Evolutionary conservation across 2,329 filamentous ascomycete species (phyloP), one percentile per base, ranked within the genome.

Genomic region (Cytospora piceae): DNA sequence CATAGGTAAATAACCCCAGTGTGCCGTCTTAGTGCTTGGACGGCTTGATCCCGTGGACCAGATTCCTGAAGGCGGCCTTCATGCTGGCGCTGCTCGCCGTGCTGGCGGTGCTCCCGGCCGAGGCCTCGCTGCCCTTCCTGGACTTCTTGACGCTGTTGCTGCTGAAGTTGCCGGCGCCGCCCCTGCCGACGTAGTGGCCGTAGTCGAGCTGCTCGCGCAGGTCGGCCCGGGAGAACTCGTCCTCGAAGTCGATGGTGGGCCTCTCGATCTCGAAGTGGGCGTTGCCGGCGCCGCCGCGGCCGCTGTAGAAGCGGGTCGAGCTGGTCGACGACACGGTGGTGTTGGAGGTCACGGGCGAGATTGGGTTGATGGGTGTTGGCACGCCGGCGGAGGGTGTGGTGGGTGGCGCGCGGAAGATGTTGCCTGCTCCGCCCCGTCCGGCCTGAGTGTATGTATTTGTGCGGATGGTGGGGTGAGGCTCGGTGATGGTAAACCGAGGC

Each of bases 281-380:
- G 78, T 90, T 91, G 72, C 88, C 88, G 2, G 87, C 87, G 65
- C 88, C 88, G 70, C 88, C 88, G 65, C 88, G 86, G 71, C 88
- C 88, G 14, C 83, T 83, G 78, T 87, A 85, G 81, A 89, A 89
- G 78, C 83, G 82, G 66, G 78, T 57, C 11, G 56, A 63, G 52
- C 55, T 37, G 62, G 82, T 80, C 67, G 83, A 80, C 65, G 78
- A 71, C 66, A 75, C 72, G 61, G 79, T 77, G 24, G 81, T 77
- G 9, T 76, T 75, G 69, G 80, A 78, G 65, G 75, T 75, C 60
- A 76, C 74, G 68, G 79, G 81, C 63, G 74, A 37, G 34, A 37
- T 37, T 6, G 34, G 34, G 34, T 37, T 66, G 67, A 82, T 79
- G 64, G 81, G 75, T 64, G 84, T 82, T 64, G 83, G 80, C 60